Base-by-base conservation (phyloP, 1,284 basidiomycete species). In the Trichosporon sp. region DNA sequence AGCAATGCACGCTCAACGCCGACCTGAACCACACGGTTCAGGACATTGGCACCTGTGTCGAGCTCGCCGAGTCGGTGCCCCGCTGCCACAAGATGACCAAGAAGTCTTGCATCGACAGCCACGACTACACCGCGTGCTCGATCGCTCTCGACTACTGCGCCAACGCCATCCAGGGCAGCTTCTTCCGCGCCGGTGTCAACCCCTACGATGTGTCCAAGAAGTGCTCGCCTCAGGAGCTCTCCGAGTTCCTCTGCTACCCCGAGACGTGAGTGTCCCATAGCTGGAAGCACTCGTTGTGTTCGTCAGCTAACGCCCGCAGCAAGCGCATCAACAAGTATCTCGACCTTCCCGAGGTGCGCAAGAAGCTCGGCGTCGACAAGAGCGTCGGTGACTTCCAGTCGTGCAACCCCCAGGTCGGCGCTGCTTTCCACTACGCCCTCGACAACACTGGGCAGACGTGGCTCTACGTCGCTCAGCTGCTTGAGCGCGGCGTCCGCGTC, bases 401-500 rank as follows among this genome's bases (percentile, higher is more conserved):
- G 29, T 86, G 85, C 77, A 82, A 80, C 36, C 23, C 66, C 58
- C 70, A 71, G 1, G 85, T 90, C 19, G 69, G 71, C 2, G 0
- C 11, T 2, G 70, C 71, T 0, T 81, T 82, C 70, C 7, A 36
- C 37, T 36, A 44, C 10, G 58, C 69, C 3, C 69, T 74, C 11
- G 81, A 82, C 62, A 23, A 19, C 1, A 65, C 71, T 13, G 76
- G 74, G 29, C 67, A 78, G 71, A 81, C 80, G 21, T 80, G 78
- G 69, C 77, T 84, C 49, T 87, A 92, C 72, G 82, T 92, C 62
- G 83, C 85, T 1, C 86, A 83, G 2, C 83, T 94, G 33, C 85
- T 93, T 21, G 90, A 92, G 73, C 85, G 89, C 31, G 88, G 87
- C 5, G 78, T 92, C 40, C 83, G 86, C 21, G 81, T 91, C 27